Evolutionary conservation across 2,329 filamentous ascomycete genomes (phyloP).

Genomic region (Fusarium mexicanum): DNA sequence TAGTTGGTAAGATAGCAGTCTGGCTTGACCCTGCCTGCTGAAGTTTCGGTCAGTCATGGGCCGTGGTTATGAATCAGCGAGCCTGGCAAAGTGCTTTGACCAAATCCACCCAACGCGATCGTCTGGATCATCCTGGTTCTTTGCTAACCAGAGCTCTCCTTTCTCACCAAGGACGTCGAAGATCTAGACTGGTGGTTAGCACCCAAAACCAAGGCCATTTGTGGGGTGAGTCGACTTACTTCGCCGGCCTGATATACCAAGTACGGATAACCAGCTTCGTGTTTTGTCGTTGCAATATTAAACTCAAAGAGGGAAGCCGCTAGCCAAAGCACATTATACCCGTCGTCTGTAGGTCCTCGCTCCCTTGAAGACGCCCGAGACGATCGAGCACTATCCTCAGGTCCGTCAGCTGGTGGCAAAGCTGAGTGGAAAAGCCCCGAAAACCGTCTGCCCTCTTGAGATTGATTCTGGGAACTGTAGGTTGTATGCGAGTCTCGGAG

Average conservation of each 20-base stretch:
- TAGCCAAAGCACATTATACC: slow-evolving; percentile 84
- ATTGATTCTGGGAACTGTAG: slow-evolving; percentile 60
- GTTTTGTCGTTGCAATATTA: slow-evolving; percentile 91
- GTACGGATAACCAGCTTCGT: slow-evolving; percentile 95
- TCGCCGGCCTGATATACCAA: slow-evolving; percentile 95
- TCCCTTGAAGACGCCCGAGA: slow-evolving; percentile 71
- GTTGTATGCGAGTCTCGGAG: slow-evolving; percentile 66
- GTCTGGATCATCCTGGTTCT: slow-evolving; percentile 90
- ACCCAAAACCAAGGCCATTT: not conserved
- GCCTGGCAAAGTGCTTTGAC: slow-evolving; percentile 93
- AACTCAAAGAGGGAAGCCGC: slow-evolving; percentile 97
- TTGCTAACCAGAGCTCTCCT: slow-evolving; percentile 95
- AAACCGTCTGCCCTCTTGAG: slow-evolving; percentile 63
- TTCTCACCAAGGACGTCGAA: slow-evolving; percentile 96
- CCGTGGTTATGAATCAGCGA: slow-evolving; percentile 59
- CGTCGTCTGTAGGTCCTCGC: slow-evolving; percentile 60
- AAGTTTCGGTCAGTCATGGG: slow-evolving; percentile 14
- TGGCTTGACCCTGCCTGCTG: slow-evolving; percentile 23
- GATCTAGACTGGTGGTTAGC: slow-evolving; percentile 59
- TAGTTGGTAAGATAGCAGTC: slow-evolving; percentile 28
- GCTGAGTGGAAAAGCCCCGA: slow-evolving; percentile 89
- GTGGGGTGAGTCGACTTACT: slow-evolving; percentile 56
- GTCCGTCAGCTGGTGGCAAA: slow-evolving; percentile 78
- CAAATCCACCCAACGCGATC: slow-evolving; percentile 95
- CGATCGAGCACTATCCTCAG: slow-evolving; percentile 62